Percentiles rank a stretch among this genome's conserved stretches.
Evolutionary conservation across 2,329 filamentous ascomycete species (phyloP).

Genomic region (Hypocrella siamensis): DNA sequence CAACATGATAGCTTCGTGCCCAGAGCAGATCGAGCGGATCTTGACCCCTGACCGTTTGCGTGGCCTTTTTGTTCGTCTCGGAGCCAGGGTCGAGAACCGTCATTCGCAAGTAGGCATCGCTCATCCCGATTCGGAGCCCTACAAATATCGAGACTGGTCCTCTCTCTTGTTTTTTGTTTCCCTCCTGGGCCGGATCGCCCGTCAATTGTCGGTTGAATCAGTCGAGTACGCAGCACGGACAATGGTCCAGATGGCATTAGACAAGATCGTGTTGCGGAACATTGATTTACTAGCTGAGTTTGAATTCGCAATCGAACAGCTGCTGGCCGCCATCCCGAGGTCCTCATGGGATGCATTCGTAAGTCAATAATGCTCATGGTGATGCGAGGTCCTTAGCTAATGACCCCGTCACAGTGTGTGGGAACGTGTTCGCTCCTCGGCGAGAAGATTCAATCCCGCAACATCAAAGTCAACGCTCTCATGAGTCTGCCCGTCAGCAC

Average conservation of each 20-base stretch:
- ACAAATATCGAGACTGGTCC: slow-evolving; percentile 28
- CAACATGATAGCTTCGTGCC: slow-evolving; percentile 31
- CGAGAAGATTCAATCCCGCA: slow-evolving; percentile 24
- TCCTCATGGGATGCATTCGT: slow-evolving; percentile 25
- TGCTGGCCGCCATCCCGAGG: slow-evolving; percentile 26
- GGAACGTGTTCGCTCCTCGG: slow-evolving; percentile 31
- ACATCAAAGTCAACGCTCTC: slow-evolving; percentile 43
- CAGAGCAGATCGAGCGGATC: slow-evolving; percentile 25
- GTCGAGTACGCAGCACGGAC: slow-evolving; percentile 25
- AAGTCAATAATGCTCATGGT: too few relatives aligned
- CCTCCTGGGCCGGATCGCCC: slow-evolving; percentile 23
- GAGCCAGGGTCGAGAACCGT: slow-evolving; percentile 23
- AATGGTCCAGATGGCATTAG: slow-evolving; percentile 39
- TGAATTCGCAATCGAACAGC: slow-evolving; percentile 24
- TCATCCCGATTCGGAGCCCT: slow-evolving; percentile 12
- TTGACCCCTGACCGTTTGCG: slow-evolving; percentile 29
- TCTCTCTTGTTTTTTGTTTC: slow-evolving; percentile 25
- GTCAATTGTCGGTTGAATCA: slow-evolving; percentile 16
- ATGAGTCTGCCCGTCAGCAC: slow-evolving; percentile 39
- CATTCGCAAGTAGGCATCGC: slow-evolving; percentile 17
- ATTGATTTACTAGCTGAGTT: slow-evolving; percentile 22
- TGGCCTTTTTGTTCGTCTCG: slow-evolving; percentile 41
- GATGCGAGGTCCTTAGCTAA: too few relatives aligned
- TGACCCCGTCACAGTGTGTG: slow-evolving; percentile 36
- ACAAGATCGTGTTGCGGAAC: slow-evolving; percentile 30